A percentile compares a stretch with the other conserved stretches of the same genome.
Evolutionary conservation across 2,329 filamentous ascomycete genomes (phyloP).

Genomic region (Leptographium lundbergii): DNA sequence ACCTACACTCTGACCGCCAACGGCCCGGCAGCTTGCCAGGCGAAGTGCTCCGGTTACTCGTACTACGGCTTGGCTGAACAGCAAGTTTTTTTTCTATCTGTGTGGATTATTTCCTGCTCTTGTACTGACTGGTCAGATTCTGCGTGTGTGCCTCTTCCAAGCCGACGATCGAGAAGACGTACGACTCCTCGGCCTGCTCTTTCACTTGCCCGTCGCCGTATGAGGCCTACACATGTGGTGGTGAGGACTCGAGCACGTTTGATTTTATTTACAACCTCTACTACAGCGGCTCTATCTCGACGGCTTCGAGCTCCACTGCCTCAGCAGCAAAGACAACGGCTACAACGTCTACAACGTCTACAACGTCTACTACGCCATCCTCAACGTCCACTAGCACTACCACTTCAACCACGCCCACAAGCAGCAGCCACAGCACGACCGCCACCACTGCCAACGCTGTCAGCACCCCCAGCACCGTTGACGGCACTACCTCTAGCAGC

Average conservation of each 20-base stretch:
- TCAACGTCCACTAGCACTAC: neutral
- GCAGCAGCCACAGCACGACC: neutral
- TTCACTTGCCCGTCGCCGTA: slow-evolving; percentile 8
- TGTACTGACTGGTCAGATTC: slow-evolving; percentile 5
- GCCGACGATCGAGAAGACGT: slow-evolving; percentile 11
- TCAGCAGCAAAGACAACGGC: neutral
- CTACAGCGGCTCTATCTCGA: neutral
- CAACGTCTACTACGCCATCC: neutral
- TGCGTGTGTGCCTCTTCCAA: slow-evolving; percentile 5
- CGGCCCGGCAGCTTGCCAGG: slow-evolving; percentile 7
- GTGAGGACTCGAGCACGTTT: slow-evolving; percentile 7
- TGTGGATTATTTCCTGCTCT: neutral
- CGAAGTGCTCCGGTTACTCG: slow-evolving; percentile 8
- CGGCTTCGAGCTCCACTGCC: neutral
- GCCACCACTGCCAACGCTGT: neutral
- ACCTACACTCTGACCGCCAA: slow-evolving; percentile 5
- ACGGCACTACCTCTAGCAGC: neutral
- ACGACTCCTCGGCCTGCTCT: slow-evolving; percentile 7
- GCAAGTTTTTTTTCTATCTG: slow-evolving; percentile 2
- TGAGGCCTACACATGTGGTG: slow-evolving; percentile 8
- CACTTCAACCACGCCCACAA: neutral
- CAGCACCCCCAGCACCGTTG: neutral
- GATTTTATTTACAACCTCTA: slow-evolving; percentile 12
- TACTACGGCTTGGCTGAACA: slow-evolving; percentile 11
- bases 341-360: neutral